These are phyloP conservation scores for Claviceps cyperi DNA, from an alignment of 2,329 filamentous ascomycete species.

Conservation along the genomic window DNA sequence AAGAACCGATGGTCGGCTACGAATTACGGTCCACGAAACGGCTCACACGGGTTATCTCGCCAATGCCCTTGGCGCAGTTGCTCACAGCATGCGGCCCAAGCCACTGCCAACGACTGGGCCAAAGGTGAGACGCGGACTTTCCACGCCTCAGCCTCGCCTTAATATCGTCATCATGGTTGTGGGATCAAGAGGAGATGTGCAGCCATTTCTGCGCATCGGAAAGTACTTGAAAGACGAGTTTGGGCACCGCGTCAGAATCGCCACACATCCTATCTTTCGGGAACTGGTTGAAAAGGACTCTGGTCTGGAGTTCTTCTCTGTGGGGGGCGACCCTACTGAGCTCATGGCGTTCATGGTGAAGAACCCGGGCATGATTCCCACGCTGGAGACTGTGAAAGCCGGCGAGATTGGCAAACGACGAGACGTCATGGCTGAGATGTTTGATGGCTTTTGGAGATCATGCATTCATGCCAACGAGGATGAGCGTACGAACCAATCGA, in stretches of 20 bases:
- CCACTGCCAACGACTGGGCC: neutral
- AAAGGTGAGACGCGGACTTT: conserved; percentile 15
- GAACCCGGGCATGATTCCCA: conserved; percentile 65
- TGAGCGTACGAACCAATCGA: conserved; percentile 32
- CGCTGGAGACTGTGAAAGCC: conserved; percentile 53
- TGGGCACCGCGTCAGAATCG: conserved; percentile 62
- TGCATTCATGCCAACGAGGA: conserved; percentile 63
- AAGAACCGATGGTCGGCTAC: conserved; percentile 54
- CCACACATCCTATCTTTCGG: conserved; percentile 64
- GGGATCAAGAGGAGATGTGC: conserved; percentile 64
- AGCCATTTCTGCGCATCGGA: conserved; percentile 65
- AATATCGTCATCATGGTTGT: conserved; percentile 80
- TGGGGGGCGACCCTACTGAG: conserved; percentile 66
- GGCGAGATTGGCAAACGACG: conserved; percentile 58
- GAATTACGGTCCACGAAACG: conserved; percentile 58
- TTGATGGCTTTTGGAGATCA: conserved; percentile 67
- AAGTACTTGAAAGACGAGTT: conserved; percentile 56
- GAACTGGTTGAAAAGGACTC: conserved; percentile 61
- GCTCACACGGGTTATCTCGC: conserved; percentile 56
- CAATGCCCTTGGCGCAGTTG: conserved; percentile 54
- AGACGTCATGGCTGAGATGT: conserved; percentile 65
- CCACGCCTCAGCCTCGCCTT: conserved; percentile 32
- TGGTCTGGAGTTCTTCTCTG: conserved; percentile 65
- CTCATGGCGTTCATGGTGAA: conserved; percentile 85
- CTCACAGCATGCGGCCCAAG: conserved; percentile 23